Percentiles rank a stretch among this genome's conserved stretches.
Conservation (phyloP, 441 rosid species). For the Populus hybrid region DNA sequence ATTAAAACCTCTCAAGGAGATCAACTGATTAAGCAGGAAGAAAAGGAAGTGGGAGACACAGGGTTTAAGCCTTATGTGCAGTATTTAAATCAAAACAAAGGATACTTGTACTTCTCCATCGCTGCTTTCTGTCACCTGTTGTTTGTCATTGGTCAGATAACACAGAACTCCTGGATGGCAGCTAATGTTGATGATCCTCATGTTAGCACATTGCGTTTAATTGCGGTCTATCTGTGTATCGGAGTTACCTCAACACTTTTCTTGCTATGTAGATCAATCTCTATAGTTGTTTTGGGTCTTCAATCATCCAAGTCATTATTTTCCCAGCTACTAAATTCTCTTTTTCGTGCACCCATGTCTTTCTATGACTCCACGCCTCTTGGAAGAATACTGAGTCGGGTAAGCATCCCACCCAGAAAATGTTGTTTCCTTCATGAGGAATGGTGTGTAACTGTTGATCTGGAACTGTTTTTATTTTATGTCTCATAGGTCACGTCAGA, state of each 20-base stretch:
- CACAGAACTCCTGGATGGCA: constrained; percentile 95
- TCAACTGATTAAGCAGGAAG: constrained; percentile 84
- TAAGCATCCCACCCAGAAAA: constrained; percentile 27
- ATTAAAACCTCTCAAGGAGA: constrained; percentile 44
- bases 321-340: constrained; percentile 77
- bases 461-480: not conserved
- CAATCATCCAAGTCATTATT: constrained; percentile 75
- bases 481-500: too few relatives aligned
- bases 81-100: constrained; percentile 77
- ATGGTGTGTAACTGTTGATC: not conserved
- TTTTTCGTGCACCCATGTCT: constrained; percentile 92
- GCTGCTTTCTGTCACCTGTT: constrained; percentile 45
- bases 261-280: constrained; percentile 55
- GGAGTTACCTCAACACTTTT: constrained; percentile 46
- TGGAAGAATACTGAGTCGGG: constrained; percentile 94
- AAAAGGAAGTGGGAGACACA: constrained; percentile 74
- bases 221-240: constrained; percentile 63
- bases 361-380: constrained; percentile 95
- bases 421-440: not conserved
- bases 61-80: constrained; percentile 75
- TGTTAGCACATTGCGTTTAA: constrained; percentile 60
- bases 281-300: constrained; percentile 54
- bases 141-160: constrained; percentile 60
- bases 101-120: constrained; percentile 60
- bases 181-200: constrained; percentile 75